Evolutionary conservation across 2,329 filamentous ascomycete species (phyloP).

Genomic region (Dactylellina parvicollis): DNA sequence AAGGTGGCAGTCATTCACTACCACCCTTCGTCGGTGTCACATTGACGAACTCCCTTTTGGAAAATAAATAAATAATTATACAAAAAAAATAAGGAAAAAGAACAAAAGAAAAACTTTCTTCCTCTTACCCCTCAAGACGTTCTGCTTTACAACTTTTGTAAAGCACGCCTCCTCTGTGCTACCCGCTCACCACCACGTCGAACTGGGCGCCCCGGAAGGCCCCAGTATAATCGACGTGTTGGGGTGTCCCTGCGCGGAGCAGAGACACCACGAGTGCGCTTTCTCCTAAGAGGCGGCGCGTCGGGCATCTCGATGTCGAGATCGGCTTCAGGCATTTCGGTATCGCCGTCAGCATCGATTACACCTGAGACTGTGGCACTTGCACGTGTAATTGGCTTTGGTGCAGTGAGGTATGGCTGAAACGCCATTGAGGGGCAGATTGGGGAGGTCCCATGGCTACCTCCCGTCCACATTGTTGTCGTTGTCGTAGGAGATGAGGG

Average conservation of each 20-base stretch:
- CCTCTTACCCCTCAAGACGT: background rate
- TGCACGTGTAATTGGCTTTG: background rate
- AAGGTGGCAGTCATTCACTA: background rate
- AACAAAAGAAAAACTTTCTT: background rate
- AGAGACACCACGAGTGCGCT: constrained; percentile 7
- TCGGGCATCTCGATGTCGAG: constrained; percentile 27
- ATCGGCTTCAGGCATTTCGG: constrained; percentile 8
- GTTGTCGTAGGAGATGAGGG: background rate
- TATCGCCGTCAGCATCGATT: constrained; percentile 15
- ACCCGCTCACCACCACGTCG: constrained; percentile 20
- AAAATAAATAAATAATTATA: background rate
- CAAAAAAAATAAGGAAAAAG: background rate
- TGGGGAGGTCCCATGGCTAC: background rate
- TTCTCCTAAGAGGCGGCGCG: constrained; percentile 10
- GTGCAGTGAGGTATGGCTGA: no score
- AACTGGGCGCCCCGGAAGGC: constrained; percentile 6
- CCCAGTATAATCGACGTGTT: constrained; percentile 26
- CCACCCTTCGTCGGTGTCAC: background rate
- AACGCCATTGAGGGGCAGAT: no score
- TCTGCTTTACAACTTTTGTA: no score
- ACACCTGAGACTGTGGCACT: background rate
- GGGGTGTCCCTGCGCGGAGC: constrained; percentile 11
- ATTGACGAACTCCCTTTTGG: background rate
- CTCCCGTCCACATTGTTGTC: background rate
- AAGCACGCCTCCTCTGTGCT: constrained; percentile 5